These are phyloP conservation scores for Colletotrichum simmondsii DNA, from an alignment of 2,329 filamentous ascomycete genomes.

Conservation along the genomic window DNA sequence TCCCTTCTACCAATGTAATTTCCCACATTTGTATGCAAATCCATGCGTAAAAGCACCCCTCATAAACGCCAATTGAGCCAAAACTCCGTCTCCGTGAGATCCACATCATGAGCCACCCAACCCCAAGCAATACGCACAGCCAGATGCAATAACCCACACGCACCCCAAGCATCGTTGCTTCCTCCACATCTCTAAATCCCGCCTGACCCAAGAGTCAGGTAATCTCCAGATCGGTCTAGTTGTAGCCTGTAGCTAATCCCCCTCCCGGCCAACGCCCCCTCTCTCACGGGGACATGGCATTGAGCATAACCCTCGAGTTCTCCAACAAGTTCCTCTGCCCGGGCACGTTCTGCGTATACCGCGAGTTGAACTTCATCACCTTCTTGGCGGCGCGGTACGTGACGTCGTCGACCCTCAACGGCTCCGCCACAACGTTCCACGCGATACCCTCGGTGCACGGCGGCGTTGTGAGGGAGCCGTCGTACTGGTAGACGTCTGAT, in stretches of 20 bases:
- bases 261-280: background rate
- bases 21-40: background rate
- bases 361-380: constrained; percentile 66
- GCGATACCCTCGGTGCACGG: constrained; percentile 68
- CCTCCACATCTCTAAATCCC: background rate
- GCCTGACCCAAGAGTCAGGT: background rate
- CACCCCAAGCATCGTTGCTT: background rate
- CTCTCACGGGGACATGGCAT: constrained; percentile 3
- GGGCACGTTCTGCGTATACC: constrained; percentile 63
- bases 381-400: constrained; percentile 63
- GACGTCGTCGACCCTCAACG: constrained; percentile 57
- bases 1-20: background rate
- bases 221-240: background rate
- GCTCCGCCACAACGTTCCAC: constrained; percentile 62
- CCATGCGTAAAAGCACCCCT: background rate
- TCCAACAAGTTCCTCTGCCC: constrained; percentile 56
- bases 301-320: constrained; percentile 16
- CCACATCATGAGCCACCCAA: background rate
- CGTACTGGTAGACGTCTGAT: constrained; percentile 59
- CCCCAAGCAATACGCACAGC: background rate
- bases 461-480: constrained; percentile 70
- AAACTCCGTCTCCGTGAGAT: background rate
- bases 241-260: background rate
- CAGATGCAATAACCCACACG: background rate
- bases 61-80: background rate